Percentiles rank a stretch among this genome's conserved stretches.
phyloP scores from a whole-genome alignment of 176 grass and related monocot genomes.

The Triticum dicoccoides region DNA sequence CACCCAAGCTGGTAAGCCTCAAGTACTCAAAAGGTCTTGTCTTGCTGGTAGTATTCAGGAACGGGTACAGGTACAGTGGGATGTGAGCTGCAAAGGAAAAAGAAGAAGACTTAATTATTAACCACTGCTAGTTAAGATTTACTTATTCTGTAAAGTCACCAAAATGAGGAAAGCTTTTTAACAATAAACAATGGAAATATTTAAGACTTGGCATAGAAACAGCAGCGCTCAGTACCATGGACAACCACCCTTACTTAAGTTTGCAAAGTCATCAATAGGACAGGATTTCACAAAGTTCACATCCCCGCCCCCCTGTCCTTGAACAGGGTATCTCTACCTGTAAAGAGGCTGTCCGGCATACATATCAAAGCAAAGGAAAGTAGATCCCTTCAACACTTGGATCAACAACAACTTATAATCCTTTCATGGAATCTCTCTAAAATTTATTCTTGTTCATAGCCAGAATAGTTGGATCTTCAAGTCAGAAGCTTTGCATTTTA shows the following conservation, averaged over 20 bases:
- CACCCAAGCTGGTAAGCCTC: too few relatives aligned
- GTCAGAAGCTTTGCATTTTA: too few relatives aligned
- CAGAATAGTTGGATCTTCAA: too few relatives aligned
- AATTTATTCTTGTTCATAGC: too few relatives aligned
- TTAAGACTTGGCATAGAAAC: not conserved
- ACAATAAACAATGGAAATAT: not conserved
- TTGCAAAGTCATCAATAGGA: not conserved
- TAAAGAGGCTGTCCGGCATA: too few relatives aligned
- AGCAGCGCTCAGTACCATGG: slow-evolving; percentile 42
- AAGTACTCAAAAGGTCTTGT: too few relatives aligned
- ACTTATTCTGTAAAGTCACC: not conserved
- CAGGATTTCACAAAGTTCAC: not conserved
- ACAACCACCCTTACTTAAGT: not conserved
- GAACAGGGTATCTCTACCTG: not conserved
- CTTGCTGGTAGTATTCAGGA: slow-evolving; percentile 57
- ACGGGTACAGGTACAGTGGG: slow-evolving; percentile 88
- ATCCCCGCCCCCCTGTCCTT: not conserved
- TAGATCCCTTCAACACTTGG: too few relatives aligned
- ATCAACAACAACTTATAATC: too few relatives aligned
- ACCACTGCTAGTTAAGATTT: not conserved
- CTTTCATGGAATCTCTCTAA: too few relatives aligned
- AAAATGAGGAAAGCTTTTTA: not conserved
- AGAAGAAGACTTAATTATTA: slow-evolving; percentile 11
- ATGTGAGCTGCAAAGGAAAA: slow-evolving; percentile 58
- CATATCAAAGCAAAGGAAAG: too few relatives aligned